Evolutionary conservation across 192 early-diverging fungal species (phyloP).

Genomic region (Podila epigama): DNA sequence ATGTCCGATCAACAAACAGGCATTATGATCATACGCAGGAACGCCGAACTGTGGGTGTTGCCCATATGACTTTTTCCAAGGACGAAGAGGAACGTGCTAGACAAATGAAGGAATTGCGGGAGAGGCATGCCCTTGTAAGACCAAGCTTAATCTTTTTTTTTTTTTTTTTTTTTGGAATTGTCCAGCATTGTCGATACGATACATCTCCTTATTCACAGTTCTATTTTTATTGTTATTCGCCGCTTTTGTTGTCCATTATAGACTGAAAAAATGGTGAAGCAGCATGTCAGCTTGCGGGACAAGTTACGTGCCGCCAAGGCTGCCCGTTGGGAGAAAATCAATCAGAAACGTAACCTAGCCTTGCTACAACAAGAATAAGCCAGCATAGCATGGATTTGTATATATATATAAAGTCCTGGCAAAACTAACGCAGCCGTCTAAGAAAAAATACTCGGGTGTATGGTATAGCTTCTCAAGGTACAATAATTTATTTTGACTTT

Average conservation of each 20-base stretch:
- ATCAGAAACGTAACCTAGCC: too few relatives aligned
- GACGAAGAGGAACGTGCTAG: slow-evolving; percentile 64
- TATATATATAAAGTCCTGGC: too few relatives aligned
- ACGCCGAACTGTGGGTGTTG: slow-evolving; percentile 70
- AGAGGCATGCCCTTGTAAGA: slow-evolving; percentile 58
- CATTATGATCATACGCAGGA: slow-evolving; percentile 62
- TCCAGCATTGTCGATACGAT: background rate
- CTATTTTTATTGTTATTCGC: background rate
- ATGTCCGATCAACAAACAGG: slow-evolving; percentile 12
- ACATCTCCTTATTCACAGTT: background rate
- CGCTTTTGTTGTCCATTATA: slow-evolving; percentile 6
- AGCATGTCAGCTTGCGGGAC: slow-evolving; percentile 22
- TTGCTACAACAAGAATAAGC: too few relatives aligned
- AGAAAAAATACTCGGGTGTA: too few relatives aligned
- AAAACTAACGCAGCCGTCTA: too few relatives aligned
- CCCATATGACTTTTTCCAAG: slow-evolving; percentile 73
- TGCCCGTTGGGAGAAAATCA: slow-evolving; percentile 49
- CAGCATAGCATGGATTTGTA: too few relatives aligned
- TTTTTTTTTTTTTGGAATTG: background rate
- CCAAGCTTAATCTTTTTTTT: background rate
- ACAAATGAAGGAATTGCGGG: slow-evolving; percentile 68
- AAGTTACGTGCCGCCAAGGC: slow-evolving; percentile 48
- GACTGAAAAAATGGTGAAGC: slow-evolving; percentile 48
- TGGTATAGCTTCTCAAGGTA: too few relatives aligned
- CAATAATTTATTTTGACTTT: too few relatives aligned